Evolutionary conservation across 768 basidiomycete genomes (phyloP), one percentile per base, ranked within the genome.

Genomic region (Rhodotorula diobovata): DNA sequence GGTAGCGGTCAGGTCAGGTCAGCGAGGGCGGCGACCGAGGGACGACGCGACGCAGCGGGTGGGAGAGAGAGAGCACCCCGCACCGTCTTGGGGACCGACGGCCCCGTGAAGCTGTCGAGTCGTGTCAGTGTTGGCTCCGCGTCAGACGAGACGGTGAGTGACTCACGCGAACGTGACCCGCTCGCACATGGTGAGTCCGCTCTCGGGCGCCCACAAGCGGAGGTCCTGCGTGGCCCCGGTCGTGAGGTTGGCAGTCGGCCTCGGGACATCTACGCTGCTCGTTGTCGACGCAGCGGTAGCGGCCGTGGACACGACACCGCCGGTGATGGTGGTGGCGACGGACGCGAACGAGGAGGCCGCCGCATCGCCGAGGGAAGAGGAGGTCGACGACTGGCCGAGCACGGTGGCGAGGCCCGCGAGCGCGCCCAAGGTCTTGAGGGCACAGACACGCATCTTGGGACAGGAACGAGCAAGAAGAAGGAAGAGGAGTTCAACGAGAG

Each of bases 211-310:
- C 70, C 70, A 71, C 0, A 71, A 51, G 41, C 35, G n/a, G 21
- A 71, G 8, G 16, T 32, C 37, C 23, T 71, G 66, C 8, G 34
- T 28, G 5, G 37, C 23, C 14, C 48, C 37, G 6, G 8, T 32
- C 18, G 70, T 71, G 28, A 35, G 20, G 53, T 71, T 71, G 18
- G 66, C 48, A 1, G 70, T 67, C 20, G 70, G 70, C 34, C 35
- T 16, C 4, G 23, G 54, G 34, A 30, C 28, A 6, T 53, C 51
- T 8, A 23, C 35, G 18, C n/a, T n/a, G n/a, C 37, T 43, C 41
- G 58, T 28, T n/a, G 41, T 59, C 32, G 54, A 12, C 21, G 59
- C 4, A 18, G 37, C 12, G n/a, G 64, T 7, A 12, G 41, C 14
- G 8, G 41, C 41, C 41, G 35, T 21, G 11, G 57, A 14, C 0